phyloP scores from a whole-genome alignment of 352 stramenopile genomes.

The Pythium apleroticum region DNA sequence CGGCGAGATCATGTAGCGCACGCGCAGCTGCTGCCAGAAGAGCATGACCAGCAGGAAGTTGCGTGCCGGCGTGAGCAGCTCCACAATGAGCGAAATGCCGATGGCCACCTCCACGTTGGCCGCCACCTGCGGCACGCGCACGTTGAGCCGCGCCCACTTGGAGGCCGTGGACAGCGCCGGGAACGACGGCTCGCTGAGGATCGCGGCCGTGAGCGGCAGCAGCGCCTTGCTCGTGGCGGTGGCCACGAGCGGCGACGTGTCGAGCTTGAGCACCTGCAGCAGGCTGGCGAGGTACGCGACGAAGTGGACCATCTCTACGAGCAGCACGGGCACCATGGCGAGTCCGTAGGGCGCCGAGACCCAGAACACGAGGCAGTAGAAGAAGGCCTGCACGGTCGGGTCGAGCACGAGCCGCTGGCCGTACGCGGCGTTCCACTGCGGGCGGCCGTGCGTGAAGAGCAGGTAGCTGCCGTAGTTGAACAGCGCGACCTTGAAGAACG shows the following conservation, averaged over 20 bases:
- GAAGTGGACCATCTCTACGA: constrained; percentile 82
- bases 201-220: constrained; percentile 48
- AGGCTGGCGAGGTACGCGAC: constrained; percentile 60
- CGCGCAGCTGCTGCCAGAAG: constrained; percentile 89
- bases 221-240: constrained; percentile 50
- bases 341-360: constrained; percentile 73
- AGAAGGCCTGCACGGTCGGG: constrained; percentile 76
- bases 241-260: constrained; percentile 37
- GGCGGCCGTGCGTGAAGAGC: constrained; percentile 73
- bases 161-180: constrained; percentile 44
- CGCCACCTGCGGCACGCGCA: constrained; percentile 71
- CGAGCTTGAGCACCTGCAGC: constrained; percentile 56
- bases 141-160: constrained; percentile 85
- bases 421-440: constrained; percentile 71
- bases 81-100: constrained; percentile 73
- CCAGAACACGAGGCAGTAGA: constrained; percentile 88
- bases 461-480: constrained; percentile 83
- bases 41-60: constrained; percentile 87
- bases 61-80: constrained; percentile 79
- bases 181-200: constrained; percentile 68
- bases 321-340: constrained; percentile 74
- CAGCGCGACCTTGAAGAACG: constrained; percentile 83
- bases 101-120: constrained; percentile 85
- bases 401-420: constrained; percentile 82
- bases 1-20: constrained; percentile 91